A percentile compares a stretch with the other conserved stretches of the same genome.
phyloP scores from a whole-genome alignment of 306 rosid species.

The Pterocarpus macrocarpus region DNA sequence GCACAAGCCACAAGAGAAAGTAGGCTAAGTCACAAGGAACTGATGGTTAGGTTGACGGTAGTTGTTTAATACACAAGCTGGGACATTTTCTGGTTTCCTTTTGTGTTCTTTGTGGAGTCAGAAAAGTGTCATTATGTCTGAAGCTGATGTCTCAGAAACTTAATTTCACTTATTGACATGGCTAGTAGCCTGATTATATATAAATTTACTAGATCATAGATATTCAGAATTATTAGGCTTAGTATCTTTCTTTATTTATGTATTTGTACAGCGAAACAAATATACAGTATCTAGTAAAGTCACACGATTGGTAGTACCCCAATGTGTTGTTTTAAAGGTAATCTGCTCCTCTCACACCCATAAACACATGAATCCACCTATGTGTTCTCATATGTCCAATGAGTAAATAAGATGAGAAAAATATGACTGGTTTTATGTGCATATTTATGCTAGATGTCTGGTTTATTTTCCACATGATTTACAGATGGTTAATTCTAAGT shows the following conservation, averaged over 20 bases:
- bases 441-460: constrained; percentile 32
- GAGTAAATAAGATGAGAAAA: constrained; percentile 31
- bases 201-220: background rate
- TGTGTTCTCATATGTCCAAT: constrained; percentile 20
- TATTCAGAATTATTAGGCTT: constrained; percentile 2
- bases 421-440: constrained; percentile 9
- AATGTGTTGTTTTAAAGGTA: background rate
- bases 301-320: background rate
- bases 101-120: background rate
- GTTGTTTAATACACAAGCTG: background rate
- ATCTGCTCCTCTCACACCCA: constrained; percentile 6
- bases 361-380: constrained; percentile 5
- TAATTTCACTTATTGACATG: background rate
- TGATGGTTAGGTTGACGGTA: background rate
- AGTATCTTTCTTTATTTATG: constrained; percentile 9
- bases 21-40: constrained; percentile 6
- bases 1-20: constrained; percentile 1
- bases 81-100: background rate
- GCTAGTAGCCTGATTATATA: background rate
- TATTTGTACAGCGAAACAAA: background rate
- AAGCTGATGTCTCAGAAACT: background rate
- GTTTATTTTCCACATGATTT: constrained; percentile 46
- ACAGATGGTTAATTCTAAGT: constrained; percentile 46
- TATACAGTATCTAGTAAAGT: background rate
- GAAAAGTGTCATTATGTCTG: background rate